Conservation (phyloP, 306 rosid species). For the Sicyos baderoa region DNA sequence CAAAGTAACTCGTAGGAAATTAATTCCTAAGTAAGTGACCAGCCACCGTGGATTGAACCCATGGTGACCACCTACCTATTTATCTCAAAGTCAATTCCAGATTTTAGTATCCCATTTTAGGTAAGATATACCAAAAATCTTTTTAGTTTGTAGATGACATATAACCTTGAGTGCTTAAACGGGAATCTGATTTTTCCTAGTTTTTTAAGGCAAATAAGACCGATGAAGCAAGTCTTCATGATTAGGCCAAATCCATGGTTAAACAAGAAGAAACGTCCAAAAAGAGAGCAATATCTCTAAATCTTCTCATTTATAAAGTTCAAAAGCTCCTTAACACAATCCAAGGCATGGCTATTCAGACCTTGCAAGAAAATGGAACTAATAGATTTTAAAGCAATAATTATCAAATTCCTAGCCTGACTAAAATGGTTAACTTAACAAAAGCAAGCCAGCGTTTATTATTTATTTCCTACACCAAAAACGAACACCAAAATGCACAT, state of each 20-base stretch:
- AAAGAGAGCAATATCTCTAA: background rate
- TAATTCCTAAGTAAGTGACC: too few relatives aligned
- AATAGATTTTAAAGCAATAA: background rate
- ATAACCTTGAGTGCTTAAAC: background rate
- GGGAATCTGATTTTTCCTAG: background rate
- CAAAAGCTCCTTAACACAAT: background rate
- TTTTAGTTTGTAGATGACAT: background rate
- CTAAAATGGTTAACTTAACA: background rate
- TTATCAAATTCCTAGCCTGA: background rate
- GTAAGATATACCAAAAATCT: background rate
- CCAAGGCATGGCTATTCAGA: background rate
- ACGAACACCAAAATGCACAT: background rate
- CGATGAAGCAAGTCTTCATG: background rate
- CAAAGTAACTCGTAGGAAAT: too few relatives aligned
- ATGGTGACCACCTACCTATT: too few relatives aligned
- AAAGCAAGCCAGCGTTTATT: background rate
- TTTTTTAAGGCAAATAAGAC: background rate
- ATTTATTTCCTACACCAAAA: background rate
- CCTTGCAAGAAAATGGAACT: slow-evolving; percentile 1
- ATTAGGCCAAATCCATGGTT: background rate
- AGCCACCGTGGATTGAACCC: too few relatives aligned
- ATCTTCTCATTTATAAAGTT: background rate
- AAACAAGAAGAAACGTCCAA: background rate
- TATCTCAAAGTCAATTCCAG: background rate
- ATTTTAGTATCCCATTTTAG: background rate